Percentiles rank a stretch among this genome's conserved stretches.
phyloP scores from a whole-genome alignment of 169 alveolate species.

The Plasmodium yoelii region DNA sequence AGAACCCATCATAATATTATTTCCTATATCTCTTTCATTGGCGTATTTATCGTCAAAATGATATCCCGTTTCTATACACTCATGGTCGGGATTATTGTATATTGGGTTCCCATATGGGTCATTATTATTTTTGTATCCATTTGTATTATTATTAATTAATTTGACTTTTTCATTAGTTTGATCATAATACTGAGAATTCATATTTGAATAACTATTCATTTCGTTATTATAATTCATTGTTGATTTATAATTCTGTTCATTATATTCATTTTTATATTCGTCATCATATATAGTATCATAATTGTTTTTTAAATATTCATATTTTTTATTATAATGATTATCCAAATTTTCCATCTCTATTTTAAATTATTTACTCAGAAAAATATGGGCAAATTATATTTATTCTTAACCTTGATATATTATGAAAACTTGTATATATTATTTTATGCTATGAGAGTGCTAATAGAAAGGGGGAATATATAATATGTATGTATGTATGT shows the following conservation, averaged over 20 bases:
- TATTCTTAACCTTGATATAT: too few relatives aligned
- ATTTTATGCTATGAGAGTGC: too few relatives aligned
- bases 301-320: slow-evolving; percentile 48
- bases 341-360: slow-evolving; percentile 63
- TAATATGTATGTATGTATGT: background rate
- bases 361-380: background rate
- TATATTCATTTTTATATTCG: slow-evolving; percentile 11
- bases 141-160: slow-evolving; percentile 21
- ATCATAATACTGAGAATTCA: slow-evolving; percentile 10
- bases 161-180: slow-evolving; percentile 46
- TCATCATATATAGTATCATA: slow-evolving; percentile 53
- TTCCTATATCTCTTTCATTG: slow-evolving; percentile 50
- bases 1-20: slow-evolving; percentile 16
- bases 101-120: slow-evolving; percentile 18
- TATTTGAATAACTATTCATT: slow-evolving; percentile 14
- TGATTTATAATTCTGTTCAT: slow-evolving; percentile 22
- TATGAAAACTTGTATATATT: too few relatives aligned
- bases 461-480: too few relatives aligned
- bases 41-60: slow-evolving; percentile 64
- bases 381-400: background rate
- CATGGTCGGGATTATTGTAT: slow-evolving; percentile 11
- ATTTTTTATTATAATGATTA: slow-evolving; percentile 52
- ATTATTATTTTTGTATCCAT: background rate
- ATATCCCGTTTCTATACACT: slow-evolving; percentile 58
- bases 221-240: slow-evolving; percentile 15